These are phyloP conservation scores for Mrakia frigida DNA, from an alignment of 768 basidiomycete genomes.

Conservation along the genomic window DNA sequence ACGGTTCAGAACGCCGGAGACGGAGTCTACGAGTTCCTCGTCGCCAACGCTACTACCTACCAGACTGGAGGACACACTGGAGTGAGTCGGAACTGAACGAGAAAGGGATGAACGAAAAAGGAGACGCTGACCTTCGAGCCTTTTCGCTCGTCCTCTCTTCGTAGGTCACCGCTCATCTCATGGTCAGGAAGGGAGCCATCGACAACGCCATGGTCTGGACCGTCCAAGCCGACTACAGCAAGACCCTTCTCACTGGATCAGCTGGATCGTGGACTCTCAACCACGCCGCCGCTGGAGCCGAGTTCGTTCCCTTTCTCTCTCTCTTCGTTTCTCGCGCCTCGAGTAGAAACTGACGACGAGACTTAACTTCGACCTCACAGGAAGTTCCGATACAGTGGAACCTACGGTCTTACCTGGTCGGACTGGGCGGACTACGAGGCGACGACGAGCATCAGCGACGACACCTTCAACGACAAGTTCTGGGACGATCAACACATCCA, in stretches of 20 bases:
- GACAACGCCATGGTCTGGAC: slow-evolving; percentile 85
- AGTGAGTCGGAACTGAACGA: slow-evolving; percentile 44
- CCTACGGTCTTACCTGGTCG: slow-evolving; percentile 80
- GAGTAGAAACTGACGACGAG: not conserved
- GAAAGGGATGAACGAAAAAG: not conserved
- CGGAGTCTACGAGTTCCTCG: slow-evolving; percentile 69
- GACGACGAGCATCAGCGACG: slow-evolving; percentile 59
- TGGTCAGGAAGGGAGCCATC: slow-evolving; percentile 70
- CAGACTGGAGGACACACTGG: slow-evolving; percentile 49
- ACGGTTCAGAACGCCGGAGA: slow-evolving; percentile 72
- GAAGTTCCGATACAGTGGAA: slow-evolving; percentile 72
- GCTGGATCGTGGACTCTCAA: slow-evolving; percentile 41
- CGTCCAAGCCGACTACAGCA: slow-evolving; percentile 62
- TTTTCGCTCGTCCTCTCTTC: slow-evolving; percentile 18
- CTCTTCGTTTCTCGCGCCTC: slow-evolving; percentile 54
- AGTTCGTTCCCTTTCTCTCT: slow-evolving; percentile 75
- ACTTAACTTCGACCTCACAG: not conserved
- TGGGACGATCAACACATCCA: slow-evolving; percentile 82
- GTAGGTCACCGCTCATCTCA: slow-evolving; percentile 64
- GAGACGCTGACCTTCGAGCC: not conserved
- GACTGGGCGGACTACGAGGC: slow-evolving; percentile 77
- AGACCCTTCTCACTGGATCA: slow-evolving; percentile 41
- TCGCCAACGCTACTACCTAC: slow-evolving; percentile 55
- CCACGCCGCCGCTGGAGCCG: slow-evolving; percentile 78
- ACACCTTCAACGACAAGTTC: slow-evolving; percentile 56